Percentiles rank a stretch among this genome's conserved stretches.
Conservation (phyloP, 2,329 filamentous ascomycete genomes). For the Elsinoe necatrix region DNA sequence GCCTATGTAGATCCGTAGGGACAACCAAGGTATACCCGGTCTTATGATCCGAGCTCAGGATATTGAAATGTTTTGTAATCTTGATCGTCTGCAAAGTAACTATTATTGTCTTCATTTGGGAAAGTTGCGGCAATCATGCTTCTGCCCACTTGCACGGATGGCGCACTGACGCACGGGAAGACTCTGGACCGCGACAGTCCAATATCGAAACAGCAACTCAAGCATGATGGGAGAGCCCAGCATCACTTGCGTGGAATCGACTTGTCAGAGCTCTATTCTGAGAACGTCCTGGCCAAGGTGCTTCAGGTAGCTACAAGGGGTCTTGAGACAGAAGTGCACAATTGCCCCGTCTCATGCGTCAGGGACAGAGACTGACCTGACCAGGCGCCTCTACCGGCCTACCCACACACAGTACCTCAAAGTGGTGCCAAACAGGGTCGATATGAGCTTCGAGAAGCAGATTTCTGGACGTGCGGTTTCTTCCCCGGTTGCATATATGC, state of each 20-base stretch:
- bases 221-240: too few relatives aligned
- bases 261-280: not conserved
- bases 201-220: not conserved
- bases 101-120: not conserved
- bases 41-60: not conserved
- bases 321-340: not conserved
- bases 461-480: slow-evolving; percentile 6
- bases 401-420: not conserved
- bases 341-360: not conserved
- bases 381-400: not conserved
- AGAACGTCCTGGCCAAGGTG: not conserved
- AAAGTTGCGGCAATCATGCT: not conserved
- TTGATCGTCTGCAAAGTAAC: not conserved
- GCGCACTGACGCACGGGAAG: not conserved
- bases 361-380: not conserved
- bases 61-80: not conserved
- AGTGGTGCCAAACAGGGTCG: not conserved
- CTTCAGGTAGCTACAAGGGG: not conserved
- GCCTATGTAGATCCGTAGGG: not conserved
- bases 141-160: not conserved
- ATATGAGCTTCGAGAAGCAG: not conserved
- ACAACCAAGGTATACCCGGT: not conserved
- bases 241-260: not conserved
- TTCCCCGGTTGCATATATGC: slow-evolving; percentile 5
- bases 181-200: not conserved